These are phyloP conservation scores for Austroboletus novae-zelandiae DNA, from an alignment of 1,284 basidiomycete genomes.

Conservation along the genomic window DNA sequence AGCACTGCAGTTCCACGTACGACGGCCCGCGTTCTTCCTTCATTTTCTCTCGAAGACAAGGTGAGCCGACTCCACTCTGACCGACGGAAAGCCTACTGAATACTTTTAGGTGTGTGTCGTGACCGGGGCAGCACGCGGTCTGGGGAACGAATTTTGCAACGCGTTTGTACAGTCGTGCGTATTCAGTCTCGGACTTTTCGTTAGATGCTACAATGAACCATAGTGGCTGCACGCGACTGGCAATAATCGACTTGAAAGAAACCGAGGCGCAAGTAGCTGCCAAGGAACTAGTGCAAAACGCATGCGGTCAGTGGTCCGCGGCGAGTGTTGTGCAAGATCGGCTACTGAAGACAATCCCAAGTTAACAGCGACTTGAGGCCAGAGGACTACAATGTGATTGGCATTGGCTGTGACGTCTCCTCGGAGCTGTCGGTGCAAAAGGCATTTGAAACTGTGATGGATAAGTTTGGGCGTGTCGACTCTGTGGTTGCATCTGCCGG, in stretches of 20 bases:
- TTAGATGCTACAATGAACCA: not conserved
- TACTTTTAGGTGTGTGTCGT: slow-evolving; percentile 78
- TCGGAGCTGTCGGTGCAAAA: slow-evolving; percentile 77
- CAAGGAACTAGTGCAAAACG: slow-evolving; percentile 62
- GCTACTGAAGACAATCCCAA: slow-evolving; percentile 42
- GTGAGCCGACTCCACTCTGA: slow-evolving; percentile 31
- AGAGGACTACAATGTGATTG: slow-evolving; percentile 70
- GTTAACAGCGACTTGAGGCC: slow-evolving; percentile 58
- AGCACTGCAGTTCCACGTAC: slow-evolving; percentile 19
- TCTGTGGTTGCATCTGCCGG: slow-evolving; percentile 87
- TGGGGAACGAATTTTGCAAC: slow-evolving; percentile 86
- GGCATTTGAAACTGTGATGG: slow-evolving; percentile 66
- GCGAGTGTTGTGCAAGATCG: slow-evolving; percentile 8
- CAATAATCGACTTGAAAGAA: slow-evolving; percentile 82
- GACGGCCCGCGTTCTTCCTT: slow-evolving; percentile 44
- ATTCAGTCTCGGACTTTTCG: not conserved
- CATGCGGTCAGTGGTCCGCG: slow-evolving; percentile 43
- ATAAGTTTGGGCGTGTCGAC: slow-evolving; percentile 82
- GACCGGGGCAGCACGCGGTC: slow-evolving; percentile 91
- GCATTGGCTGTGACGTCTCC: slow-evolving; percentile 86
- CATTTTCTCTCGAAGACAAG: slow-evolving; percentile 71
- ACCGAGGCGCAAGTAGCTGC: slow-evolving; percentile 73
- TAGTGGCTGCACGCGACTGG: slow-evolving; percentile 81
- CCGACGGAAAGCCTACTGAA: not conserved
- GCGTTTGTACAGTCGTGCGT: slow-evolving; percentile 85